Percentiles rank a stretch among this genome's conserved stretches.
These are phyloP conservation scores for Amanita polypyramis DNA, from an alignment of 768 basidiomycete genomes.

Conservation along the genomic window DNA sequence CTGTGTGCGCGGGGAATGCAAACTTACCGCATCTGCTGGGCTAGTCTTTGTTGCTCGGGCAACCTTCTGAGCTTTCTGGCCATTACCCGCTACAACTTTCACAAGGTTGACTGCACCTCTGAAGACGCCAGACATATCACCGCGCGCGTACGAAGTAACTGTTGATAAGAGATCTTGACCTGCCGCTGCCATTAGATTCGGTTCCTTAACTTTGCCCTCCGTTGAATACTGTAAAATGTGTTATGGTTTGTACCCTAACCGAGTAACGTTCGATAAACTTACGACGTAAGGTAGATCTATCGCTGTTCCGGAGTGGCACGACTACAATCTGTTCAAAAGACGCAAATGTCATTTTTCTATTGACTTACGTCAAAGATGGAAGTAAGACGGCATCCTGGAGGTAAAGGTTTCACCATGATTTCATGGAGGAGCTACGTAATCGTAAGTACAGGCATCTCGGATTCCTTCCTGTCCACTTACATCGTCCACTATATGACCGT, in stretches of 20 bases:
- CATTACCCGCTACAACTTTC: slow-evolving; percentile 60
- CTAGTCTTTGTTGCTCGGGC: slow-evolving; percentile 62
- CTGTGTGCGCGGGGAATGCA: background rate
- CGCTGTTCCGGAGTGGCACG: slow-evolving; percentile 85
- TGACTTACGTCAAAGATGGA: slow-evolving; percentile 62
- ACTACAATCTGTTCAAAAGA: slow-evolving; percentile 27
- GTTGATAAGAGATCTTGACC: slow-evolving; percentile 80
- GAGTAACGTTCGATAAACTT: slow-evolving; percentile 11
- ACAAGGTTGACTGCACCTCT: slow-evolving; percentile 63
- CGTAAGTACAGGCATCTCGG: background rate
- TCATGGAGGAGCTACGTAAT: slow-evolving; percentile 52
- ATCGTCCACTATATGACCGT: slow-evolving; percentile 84
- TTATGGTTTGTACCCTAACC: background rate
- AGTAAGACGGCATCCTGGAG: slow-evolving; percentile 82
- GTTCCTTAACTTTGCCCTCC: slow-evolving; percentile 92
- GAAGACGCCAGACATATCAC: slow-evolving; percentile 75
- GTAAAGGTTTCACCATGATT: slow-evolving; percentile 73
- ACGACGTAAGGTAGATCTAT: slow-evolving; percentile 68
- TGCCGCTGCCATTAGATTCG: slow-evolving; percentile 79
- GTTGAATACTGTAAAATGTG: slow-evolving; percentile 63
- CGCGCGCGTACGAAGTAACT: slow-evolving; percentile 62
- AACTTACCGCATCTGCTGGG: slow-evolving; percentile 75
- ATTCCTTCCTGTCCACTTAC: slow-evolving; percentile 29
- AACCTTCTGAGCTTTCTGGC: slow-evolving; percentile 59
- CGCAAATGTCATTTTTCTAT: background rate